phyloP scores from a whole-genome alignment of 2,329 filamentous ascomycete genomes.

The Cladophialophora carrionii region DNA sequence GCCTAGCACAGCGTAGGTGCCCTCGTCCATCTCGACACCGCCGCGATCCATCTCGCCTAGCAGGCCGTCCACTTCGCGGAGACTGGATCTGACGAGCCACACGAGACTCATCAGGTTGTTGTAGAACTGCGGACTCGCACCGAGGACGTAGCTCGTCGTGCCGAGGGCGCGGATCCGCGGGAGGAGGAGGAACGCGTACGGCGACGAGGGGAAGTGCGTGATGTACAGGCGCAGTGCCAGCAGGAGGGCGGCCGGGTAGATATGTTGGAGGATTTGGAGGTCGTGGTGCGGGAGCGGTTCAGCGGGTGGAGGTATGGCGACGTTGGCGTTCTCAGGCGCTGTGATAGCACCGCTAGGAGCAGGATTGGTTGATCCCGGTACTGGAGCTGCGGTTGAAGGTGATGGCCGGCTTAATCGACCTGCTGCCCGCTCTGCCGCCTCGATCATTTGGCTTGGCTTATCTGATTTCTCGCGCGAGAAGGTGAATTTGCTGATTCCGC shows the following conservation, averaged over 20 bases:
- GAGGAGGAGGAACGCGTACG: constrained; percentile 47
- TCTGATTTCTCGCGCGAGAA: constrained; percentile 22
- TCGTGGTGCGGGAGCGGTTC: background rate
- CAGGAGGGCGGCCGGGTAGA: constrained; percentile 50
- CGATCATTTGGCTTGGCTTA: constrained; percentile 15
- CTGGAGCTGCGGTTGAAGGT: background rate
- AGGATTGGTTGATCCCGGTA: background rate
- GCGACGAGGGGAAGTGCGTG: constrained; percentile 47
- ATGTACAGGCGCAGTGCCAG: constrained; percentile 48
- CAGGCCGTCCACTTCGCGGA: constrained; percentile 47
- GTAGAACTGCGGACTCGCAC: constrained; percentile 48
- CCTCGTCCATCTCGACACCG: constrained; percentile 45
- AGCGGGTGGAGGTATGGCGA: background rate
- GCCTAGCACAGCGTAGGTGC: constrained; percentile 40
- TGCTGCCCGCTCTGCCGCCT: constrained; percentile 15
- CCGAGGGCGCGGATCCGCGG: constrained; percentile 48
- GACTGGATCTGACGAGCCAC: constrained; percentile 49
- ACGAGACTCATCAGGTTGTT: constrained; percentile 51
- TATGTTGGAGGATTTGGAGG: constrained; percentile 29
- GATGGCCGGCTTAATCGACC: background rate
- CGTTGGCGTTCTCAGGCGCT: too few species aligned
- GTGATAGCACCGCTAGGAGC: background rate
- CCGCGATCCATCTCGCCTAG: constrained; percentile 51
- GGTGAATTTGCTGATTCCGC: constrained; percentile 12
- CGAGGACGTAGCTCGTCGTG: constrained; percentile 49